These are phyloP conservation scores for Hibiscus trionum DNA, from an alignment of 345 rosid species.

Conservation along the genomic window DNA sequence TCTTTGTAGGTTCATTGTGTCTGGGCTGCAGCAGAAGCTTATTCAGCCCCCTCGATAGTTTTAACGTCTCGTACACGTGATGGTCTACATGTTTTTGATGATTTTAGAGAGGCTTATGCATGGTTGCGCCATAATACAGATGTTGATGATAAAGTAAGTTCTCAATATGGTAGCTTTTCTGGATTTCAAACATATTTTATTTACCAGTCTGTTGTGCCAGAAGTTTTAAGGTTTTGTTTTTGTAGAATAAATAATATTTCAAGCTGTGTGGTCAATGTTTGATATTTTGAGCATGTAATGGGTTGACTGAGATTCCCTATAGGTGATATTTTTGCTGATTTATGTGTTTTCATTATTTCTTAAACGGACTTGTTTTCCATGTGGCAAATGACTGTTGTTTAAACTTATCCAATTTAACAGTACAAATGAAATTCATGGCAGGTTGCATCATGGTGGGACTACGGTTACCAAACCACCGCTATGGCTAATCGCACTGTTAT, in stretches of 20 bases:
- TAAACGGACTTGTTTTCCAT: not conserved
- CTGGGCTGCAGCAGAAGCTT: slow-evolving; percentile 99
- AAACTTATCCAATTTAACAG: not conserved
- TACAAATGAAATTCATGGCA: slow-evolving; percentile 22
- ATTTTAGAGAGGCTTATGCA: slow-evolving; percentile 95
- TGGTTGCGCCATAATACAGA: slow-evolving; percentile 97
- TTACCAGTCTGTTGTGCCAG: not conserved
- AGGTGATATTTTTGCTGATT: not conserved
- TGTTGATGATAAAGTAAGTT: slow-evolving; percentile 90
- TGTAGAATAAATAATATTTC: not conserved
- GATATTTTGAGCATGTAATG: not conserved
- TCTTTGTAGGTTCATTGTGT: slow-evolving; percentile 84
- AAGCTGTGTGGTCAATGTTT: not conserved
- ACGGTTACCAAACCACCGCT: slow-evolving; percentile 97
- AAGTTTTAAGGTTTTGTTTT: not conserved
- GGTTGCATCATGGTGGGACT: slow-evolving; percentile 99
- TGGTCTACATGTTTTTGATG: slow-evolving; percentile 95
- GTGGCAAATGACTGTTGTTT: not conserved
- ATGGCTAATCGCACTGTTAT: slow-evolving; percentile 99
- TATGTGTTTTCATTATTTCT: not conserved
- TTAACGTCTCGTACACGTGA: slow-evolving; percentile 65
- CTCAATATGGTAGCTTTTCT: not conserved
- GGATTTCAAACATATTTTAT: not conserved
- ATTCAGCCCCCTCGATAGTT: slow-evolving; percentile 98
- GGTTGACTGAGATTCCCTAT: not conserved